Evolutionary conservation across 805 yeast genomes (phyloP).

Genomic region (Cyberlindnera saturnus): DNA sequence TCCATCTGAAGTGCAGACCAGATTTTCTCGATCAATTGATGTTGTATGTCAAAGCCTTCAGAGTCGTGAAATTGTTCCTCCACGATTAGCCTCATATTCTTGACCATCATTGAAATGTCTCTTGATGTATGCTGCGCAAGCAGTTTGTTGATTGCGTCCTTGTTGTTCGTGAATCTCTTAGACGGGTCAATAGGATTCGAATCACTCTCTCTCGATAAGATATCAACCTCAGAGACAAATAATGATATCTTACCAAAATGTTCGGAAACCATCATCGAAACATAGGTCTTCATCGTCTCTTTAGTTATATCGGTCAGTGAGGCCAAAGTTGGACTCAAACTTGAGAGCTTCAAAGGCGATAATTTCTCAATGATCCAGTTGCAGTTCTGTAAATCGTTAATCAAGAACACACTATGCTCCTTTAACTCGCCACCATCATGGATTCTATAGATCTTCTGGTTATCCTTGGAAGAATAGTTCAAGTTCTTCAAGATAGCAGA

Average conservation of each 20-base stretch:
- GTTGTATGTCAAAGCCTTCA: conserved; percentile 37
- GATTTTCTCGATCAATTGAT: conserved; percentile 50
- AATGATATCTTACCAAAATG: conserved; percentile 63
- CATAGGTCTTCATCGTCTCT: conserved; percentile 35
- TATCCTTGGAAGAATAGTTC: conserved; percentile 17
- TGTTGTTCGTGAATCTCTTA: conserved; percentile 58
- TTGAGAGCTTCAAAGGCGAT: conserved; percentile 20
- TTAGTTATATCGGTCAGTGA: conserved; percentile 24
- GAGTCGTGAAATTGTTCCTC: conserved; percentile 41
- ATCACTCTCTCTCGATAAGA: conserved; percentile 32
- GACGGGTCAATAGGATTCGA: conserved; percentile 37
- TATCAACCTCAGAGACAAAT: conserved; percentile 60
- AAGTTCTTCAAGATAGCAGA: conserved; percentile 26
- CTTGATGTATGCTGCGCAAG: conserved; percentile 48
- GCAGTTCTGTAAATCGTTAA: conserved; percentile 48
- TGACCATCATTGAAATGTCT: conserved; percentile 51
- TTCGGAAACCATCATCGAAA: conserved; percentile 40
- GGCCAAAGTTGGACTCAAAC: conserved; percentile 11
- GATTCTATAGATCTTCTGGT: conserved; percentile 11
- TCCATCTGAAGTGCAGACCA: conserved; percentile 69
- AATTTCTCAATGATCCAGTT: conserved; percentile 43
- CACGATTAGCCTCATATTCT: conserved; percentile 49
- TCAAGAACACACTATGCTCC: conserved; percentile 33
- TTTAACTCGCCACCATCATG: conserved; percentile 21
- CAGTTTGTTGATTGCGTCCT: conserved; percentile 51